Percentiles rank a stretch among this genome's conserved stretches.
Conservation (phyloP, 805 yeast species). For the Nakazawaea siamensis region DNA sequence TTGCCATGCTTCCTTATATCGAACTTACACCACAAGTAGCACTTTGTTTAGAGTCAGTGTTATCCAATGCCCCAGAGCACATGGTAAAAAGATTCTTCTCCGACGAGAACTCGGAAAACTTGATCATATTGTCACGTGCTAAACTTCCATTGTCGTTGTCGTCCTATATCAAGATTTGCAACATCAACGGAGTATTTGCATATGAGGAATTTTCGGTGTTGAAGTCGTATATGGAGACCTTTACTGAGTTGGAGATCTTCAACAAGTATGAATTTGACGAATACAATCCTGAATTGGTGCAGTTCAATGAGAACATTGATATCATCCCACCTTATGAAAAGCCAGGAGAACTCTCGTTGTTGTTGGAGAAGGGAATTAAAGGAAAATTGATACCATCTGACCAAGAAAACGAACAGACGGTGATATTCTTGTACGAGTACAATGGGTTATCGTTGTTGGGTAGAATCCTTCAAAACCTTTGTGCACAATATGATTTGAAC, state of each 20-base stretch:
- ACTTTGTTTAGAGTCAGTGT: constrained; percentile 30
- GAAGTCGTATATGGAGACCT: constrained; percentile 50
- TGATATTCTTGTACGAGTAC: constrained; percentile 63
- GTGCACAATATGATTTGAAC: constrained; percentile 28
- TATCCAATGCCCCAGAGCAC: constrained; percentile 35
- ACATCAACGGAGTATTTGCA: constrained; percentile 62
- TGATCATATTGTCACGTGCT: constrained; percentile 50
- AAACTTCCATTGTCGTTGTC: constrained; percentile 63
- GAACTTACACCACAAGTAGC: constrained; percentile 37
- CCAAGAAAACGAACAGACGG: constrained; percentile 27
- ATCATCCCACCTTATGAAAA: constrained; percentile 44
- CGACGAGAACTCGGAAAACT: constrained; percentile 32
- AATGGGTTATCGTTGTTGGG: constrained; percentile 89
- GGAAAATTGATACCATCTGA: constrained; percentile 61
- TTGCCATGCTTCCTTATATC: constrained; percentile 40
- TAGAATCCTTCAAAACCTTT: constrained; percentile 59
- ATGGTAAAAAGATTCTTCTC: constrained; percentile 37
- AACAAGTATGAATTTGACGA: constrained; percentile 39
- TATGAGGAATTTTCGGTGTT: constrained; percentile 50
- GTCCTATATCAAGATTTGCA: constrained; percentile 52
- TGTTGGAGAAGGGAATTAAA: constrained; percentile 45
- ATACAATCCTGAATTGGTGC: constrained; percentile 40
- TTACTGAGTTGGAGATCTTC: constrained; percentile 30
- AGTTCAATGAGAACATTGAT: constrained; percentile 31
- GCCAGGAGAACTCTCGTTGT: constrained; percentile 33